Evolutionary conservation across 495 filamentous ascomycete genomes (phyloP).

Genomic region (Podospora comata): DNA sequence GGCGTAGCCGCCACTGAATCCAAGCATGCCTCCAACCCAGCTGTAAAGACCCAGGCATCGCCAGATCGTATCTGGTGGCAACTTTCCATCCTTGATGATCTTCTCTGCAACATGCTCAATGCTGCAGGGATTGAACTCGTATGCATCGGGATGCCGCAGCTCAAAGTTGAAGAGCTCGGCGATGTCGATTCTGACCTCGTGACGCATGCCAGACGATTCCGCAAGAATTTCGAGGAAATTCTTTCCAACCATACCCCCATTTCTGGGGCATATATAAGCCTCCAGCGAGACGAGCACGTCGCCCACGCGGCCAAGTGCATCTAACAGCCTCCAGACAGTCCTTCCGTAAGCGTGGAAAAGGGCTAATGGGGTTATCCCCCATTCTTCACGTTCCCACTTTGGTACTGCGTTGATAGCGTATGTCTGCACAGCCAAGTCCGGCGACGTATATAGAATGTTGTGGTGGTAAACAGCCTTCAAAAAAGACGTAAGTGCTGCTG

Average conservation of each 20-base stretch:
- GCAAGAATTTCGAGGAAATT: constrained; percentile 18
- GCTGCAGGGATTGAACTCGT: constrained; percentile 21
- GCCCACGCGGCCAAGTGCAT: constrained; percentile 15
- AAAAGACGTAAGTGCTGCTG: constrained; percentile 27
- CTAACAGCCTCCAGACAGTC: constrained; percentile 23
- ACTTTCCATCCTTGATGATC: constrained; percentile 24
- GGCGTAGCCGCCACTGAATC: not conserved
- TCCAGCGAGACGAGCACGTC: constrained; percentile 20
- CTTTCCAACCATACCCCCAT: not conserved
- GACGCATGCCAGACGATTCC: constrained; percentile 9
- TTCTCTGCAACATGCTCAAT: constrained; percentile 17
- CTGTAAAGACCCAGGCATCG: constrained; percentile 24
- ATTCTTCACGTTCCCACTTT: not conserved
- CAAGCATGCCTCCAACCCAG: constrained; percentile 2
- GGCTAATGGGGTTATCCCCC: not conserved
- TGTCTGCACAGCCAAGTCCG: not conserved
- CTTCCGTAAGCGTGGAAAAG: not conserved
- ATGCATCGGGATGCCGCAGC: constrained; percentile 7
- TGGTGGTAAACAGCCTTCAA: constrained; percentile 12
- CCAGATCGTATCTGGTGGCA: constrained; percentile 28
- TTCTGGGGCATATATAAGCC: constrained; percentile 10
- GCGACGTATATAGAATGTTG: not conserved
- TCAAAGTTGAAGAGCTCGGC: constrained; percentile 21
- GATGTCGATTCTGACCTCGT: constrained; percentile 22
- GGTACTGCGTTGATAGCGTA: not conserved